phyloP scores from a whole-genome alignment of 2,329 filamentous ascomycete species.

The Paradendryphiella salina region DNA sequence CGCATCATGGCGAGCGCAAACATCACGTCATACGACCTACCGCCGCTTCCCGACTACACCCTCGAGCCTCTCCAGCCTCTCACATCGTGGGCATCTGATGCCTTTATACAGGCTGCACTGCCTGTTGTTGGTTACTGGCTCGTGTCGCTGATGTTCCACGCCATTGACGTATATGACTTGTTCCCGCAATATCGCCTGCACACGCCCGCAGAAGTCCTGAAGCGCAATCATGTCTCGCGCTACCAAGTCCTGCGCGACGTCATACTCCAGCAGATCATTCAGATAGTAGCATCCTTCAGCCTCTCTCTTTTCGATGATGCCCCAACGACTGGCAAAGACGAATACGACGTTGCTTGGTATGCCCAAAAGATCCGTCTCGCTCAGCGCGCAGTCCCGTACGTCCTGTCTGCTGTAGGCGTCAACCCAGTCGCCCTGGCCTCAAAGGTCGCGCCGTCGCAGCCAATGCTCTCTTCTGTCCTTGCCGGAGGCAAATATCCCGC shows the following conservation, averaged over 20 bases:
- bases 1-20: conserved; percentile 52
- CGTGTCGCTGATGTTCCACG: conserved; percentile 82
- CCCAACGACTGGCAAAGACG: conserved; percentile 74
- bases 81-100: conserved; percentile 78
- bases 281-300: conserved; percentile 70
- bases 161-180: conserved; percentile 80
- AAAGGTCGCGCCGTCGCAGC: conserved; percentile 71
- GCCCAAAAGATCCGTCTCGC: conserved; percentile 77
- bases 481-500: conserved; percentile 81
- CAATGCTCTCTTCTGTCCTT: conserved; percentile 73
- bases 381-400: conserved; percentile 73
- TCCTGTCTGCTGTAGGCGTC: conserved; percentile 73
- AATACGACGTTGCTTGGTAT: conserved; percentile 89
- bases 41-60: conserved; percentile 82
- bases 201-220: conserved; percentile 86
- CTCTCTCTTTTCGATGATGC: conserved; percentile 73
- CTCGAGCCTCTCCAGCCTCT: conserved; percentile 71
- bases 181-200: conserved; percentile 92
- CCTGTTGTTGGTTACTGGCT: conserved; percentile 88
- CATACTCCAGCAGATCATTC: conserved; percentile 86
- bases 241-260: conserved; percentile 90
- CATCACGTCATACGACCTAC: conserved; percentile 63
- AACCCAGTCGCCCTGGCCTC: conserved; percentile 75
- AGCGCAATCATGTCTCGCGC: conserved; percentile 82
- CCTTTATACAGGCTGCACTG: conserved; percentile 72